Evolutionary conservation across 2,329 filamentous ascomycete genomes (phyloP), one percentile per base, ranked within the genome.

Genomic region (Sporothrix pseudoabietina): DNA sequence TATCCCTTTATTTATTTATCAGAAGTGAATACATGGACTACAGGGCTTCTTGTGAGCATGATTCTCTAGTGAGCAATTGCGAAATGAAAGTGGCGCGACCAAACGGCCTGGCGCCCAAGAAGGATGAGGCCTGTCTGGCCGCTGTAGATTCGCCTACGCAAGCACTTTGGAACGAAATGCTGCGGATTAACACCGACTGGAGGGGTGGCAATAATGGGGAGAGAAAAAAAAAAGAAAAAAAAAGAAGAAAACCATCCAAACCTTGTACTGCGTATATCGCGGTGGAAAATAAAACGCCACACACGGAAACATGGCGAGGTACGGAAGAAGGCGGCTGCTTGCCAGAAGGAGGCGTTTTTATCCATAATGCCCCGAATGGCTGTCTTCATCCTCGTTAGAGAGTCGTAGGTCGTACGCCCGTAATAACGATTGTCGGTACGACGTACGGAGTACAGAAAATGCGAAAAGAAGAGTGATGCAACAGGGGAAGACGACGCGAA

Each of bases 331-430:
- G 59, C 59, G 39, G 9, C n/a, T 65, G 59, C 6, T 44, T 44
- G 61, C 47, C 61, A 19, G 57, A 63, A 35, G 57, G 57, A 35
- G 57, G 57, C 57, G 55, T 35, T 59, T 59, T 59, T 55, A n/a
- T 55, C 22, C 30, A 59, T 63, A 22, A 19, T 57, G 26, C 19
- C 32, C 3, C 14, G 16, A 61, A 22, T 9, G 16, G 16, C 32
- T 39, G 16, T 39, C 41, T 44, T 3, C 41, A 44, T 44, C 6
- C 49, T n/a, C 19, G 32, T 16, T n/a, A 61, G 32, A 61, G 32
- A 14, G 44, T 59, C 55, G 55, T 59, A 59, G 22, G 22, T 30
- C 26, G 41, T 66, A 66, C 63, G 30, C 65, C 41, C 47, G 30
- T 49, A 69, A 54, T 54, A 54, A 39, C 30, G 47, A 69, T 69